Evolutionary conservation across 2,329 filamentous ascomycete species (phyloP), one percentile per base, ranked within the genome.

Genomic region (Coniella vitis): DNA sequence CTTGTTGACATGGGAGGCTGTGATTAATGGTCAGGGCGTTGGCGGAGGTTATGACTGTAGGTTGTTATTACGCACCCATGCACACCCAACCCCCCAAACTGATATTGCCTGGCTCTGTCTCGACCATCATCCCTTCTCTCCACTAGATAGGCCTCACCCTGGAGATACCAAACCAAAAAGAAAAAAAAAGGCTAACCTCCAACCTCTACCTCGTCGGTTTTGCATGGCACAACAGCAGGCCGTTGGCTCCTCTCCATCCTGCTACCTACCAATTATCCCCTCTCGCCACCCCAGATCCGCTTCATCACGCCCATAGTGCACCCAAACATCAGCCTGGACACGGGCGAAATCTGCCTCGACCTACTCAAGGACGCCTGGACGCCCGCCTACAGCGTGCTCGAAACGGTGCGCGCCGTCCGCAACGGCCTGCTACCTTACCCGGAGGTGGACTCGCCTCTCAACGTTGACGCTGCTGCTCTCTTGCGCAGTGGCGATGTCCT

Each of bases 271-370:
- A 79, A 77, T 36, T 97, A 98, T 68, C 93, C 93, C 3, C 75
- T 86, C 49, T 68, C 78, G 1, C 85, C 93, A 1, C 93, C 93
- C 1, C 76, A 72, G 36, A 84, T 98, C 56, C 74, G 69, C 50
- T 98, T 98, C 71, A 70, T 75, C n/a, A 98, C 90, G 32, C 81
- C 82, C 54, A 81, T 94, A 56, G 86, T 88, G 60, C 90, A 95
- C 70, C 83, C 90, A 41, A 96, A 96, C 67, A 81, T 81, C 29
- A 72, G 73, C 45, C 72, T 78, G 54, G 59, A 75, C 57, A 90
- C 81, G 2, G 93, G 93, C 58, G 90, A 96, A 68, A 93, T 98
- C 62, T 98, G 93, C 66, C 80, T 97, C 22, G 93, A 96, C 63
- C 76, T 97, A 54, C 75, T 98, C 52, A 77, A 78, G 61, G 77